phyloP scores from a whole-genome alignment of 176 grass and related monocot species.

The Avena sativa region DNA sequence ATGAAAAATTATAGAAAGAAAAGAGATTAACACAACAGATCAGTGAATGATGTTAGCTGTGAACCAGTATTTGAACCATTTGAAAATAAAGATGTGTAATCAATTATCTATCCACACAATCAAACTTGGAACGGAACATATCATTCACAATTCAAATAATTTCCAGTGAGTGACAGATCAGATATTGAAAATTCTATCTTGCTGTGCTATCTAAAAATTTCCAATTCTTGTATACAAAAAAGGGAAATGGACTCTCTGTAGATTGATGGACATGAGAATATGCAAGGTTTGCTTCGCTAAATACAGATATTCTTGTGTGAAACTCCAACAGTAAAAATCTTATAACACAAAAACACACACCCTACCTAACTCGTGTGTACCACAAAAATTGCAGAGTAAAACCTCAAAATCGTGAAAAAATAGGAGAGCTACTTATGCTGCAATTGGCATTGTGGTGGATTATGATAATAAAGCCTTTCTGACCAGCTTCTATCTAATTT shows the following conservation, averaged over 20 bases:
- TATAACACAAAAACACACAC: not conserved
- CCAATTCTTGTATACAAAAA: not conserved
- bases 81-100: not conserved
- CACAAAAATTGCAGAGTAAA: slow-evolving; percentile 10
- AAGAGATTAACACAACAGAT: not conserved
- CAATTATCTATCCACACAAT: not conserved
- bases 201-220: slow-evolving; percentile 5
- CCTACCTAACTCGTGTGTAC: not conserved
- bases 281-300: not conserved
- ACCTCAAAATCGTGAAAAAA: not conserved
- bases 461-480: not conserved
- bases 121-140: not conserved
- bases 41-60: not conserved
- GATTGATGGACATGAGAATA: slow-evolving; percentile 9
- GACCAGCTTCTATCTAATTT: not conserved
- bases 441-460: not conserved
- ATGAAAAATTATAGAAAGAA: slow-evolving; percentile 25
- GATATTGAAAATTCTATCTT: not conserved
- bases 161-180: not conserved
- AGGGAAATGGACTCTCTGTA: not conserved
- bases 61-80: not conserved
- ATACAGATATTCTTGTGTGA: not conserved
- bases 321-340: not conserved
- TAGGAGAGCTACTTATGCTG: slow-evolving; percentile 16
- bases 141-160: not conserved